Evolutionary conservation across 768 basidiomycete species (phyloP).

Genomic region (Phanerochaete carnosa): DNA sequence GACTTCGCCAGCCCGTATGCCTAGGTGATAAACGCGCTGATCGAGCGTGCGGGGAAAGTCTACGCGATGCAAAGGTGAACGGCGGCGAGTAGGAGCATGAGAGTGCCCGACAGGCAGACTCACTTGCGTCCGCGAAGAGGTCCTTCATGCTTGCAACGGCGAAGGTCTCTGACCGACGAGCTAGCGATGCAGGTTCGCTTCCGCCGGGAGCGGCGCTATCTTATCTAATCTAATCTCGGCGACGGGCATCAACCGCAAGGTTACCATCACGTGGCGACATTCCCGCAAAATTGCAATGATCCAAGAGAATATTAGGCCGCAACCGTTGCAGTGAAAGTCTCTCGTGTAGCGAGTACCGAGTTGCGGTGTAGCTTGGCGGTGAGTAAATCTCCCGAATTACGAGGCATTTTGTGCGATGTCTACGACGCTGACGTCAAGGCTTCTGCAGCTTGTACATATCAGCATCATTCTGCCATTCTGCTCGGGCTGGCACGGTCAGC

Average conservation of each 20-base stretch:
- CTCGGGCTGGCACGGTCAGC: not conserved
- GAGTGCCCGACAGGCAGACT: slow-evolving; percentile 24
- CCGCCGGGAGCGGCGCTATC: not conserved
- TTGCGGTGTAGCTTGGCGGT: not conserved
- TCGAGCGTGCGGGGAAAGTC: slow-evolving; percentile 77
- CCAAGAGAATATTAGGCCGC: too few species aligned
- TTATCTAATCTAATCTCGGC: not conserved
- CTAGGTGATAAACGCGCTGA: slow-evolving; percentile 77
- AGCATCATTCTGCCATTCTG: not conserved
- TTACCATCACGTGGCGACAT: not conserved
- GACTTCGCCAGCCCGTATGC: slow-evolving; percentile 70
- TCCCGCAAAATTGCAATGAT: too few species aligned
- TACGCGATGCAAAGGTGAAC: slow-evolving; percentile 24
- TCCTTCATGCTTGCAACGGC: slow-evolving; percentile 48
- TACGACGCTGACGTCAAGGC: not conserved
- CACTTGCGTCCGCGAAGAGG: slow-evolving; percentile 63
- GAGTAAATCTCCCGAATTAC: not conserved
- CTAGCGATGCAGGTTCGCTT: not conserved
- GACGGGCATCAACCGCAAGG: not conserved
- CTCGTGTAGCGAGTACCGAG: too few species aligned
- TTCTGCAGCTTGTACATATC: not conserved
- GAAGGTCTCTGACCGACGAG: not conserved
- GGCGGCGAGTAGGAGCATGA: not conserved
- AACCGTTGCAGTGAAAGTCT: too few species aligned
- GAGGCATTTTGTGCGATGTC: not conserved